phyloP scores from a whole-genome alignment of 352 stramenopile genomes.

The Elongisporangium senticosum region DNA sequence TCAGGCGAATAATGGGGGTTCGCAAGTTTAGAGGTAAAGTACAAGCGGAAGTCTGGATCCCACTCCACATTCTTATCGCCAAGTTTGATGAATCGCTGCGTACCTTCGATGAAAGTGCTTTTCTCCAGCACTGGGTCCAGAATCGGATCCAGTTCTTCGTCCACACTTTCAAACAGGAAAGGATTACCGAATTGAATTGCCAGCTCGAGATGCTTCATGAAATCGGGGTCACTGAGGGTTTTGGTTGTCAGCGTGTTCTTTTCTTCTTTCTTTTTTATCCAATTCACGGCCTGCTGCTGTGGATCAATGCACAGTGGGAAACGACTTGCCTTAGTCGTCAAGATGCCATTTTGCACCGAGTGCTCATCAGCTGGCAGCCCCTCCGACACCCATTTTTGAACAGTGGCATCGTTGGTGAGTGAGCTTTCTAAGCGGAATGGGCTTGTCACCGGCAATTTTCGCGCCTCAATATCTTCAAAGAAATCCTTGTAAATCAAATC shows the following conservation, averaged over 20 bases:
- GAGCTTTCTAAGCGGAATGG: constrained; percentile 88
- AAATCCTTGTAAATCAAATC: constrained; percentile 89
- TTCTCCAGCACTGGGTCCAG: constrained; percentile 93
- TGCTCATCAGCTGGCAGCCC: constrained; percentile 92
- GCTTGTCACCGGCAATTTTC: constrained; percentile 78
- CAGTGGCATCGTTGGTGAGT: constrained; percentile 90
- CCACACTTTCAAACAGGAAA: constrained; percentile 94
- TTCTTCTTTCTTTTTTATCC: constrained; percentile 96
- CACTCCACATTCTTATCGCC: constrained; percentile 94
- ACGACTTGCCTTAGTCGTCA: constrained; percentile 91
- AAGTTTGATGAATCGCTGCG: constrained; percentile 88
- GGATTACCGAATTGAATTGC: constrained; percentile 95
- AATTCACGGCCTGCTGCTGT: constrained; percentile 93
- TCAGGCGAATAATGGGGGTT: constrained; percentile 94
- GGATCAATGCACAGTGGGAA: constrained; percentile 96
- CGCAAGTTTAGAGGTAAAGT: constrained; percentile 93
- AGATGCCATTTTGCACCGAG: constrained; percentile 94
- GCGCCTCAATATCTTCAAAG: constrained; percentile 74
- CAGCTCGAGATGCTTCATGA: constrained; percentile 95
- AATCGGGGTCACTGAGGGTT: constrained; percentile 91
- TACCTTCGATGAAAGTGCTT: constrained; percentile 89
- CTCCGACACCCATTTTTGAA: constrained; percentile 93
- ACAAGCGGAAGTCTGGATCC: constrained; percentile 91
- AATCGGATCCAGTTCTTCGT: constrained; percentile 94
- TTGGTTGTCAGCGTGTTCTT: constrained; percentile 91